These are phyloP conservation scores for Hymenotorrendiella dingleyae DNA, from an alignment of 2,329 filamentous ascomycete species.

Conservation along the genomic window DNA sequence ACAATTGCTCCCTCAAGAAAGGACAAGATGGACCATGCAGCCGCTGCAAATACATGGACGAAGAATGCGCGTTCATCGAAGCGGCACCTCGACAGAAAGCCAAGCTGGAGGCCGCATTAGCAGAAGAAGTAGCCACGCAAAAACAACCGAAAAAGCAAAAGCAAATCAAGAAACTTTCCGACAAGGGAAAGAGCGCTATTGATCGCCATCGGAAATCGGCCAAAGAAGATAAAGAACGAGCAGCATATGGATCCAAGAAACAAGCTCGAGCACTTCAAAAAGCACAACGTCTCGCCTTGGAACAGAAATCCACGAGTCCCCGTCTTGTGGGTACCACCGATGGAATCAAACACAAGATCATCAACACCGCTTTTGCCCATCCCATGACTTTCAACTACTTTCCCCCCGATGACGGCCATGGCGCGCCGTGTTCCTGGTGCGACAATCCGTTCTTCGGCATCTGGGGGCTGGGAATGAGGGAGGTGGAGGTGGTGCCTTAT, in stretches of 20 bases:
- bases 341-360: conserved; percentile 5
- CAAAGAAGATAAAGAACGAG: background rate
- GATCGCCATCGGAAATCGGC: no score
- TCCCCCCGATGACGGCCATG: conserved; percentile 3
- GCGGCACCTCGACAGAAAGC: background rate
- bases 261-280: background rate
- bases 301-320: background rate
- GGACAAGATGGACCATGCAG: background rate
- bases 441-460: conserved; percentile 23
- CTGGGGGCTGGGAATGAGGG: conserved; percentile 13
- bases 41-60: background rate
- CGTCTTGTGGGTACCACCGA: background rate
- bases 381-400: conserved; percentile 27
- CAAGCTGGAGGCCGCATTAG: no score
- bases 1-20: background rate
- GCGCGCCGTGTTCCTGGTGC: conserved; percentile 21
- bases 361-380: conserved; percentile 26
- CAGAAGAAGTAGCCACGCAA: background rate
- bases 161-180: background rate
- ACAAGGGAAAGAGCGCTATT: no score
- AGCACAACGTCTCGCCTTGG: background rate
- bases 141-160: background rate
- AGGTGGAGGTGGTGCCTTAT: conserved; percentile 18
- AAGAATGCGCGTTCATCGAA: background rate
- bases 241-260: no score